Evolutionary conservation across 495 filamentous ascomycete genomes (phyloP).

Genomic region (Penicillium coprophilum): DNA sequence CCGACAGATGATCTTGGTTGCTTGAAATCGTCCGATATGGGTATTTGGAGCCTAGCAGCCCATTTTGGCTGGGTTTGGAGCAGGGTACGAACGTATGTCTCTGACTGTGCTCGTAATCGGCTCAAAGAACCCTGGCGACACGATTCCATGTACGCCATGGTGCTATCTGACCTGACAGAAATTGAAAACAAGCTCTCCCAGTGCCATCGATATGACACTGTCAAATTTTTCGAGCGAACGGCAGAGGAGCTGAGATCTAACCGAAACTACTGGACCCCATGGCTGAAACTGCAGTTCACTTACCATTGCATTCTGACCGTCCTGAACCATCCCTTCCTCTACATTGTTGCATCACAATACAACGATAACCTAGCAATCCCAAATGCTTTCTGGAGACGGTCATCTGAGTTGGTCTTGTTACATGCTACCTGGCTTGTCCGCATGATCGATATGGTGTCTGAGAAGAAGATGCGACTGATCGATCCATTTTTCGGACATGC

Average conservation of each 20-base stretch:
- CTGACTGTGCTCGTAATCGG: slow-evolving; percentile 41
- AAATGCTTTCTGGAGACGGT: slow-evolving; percentile 48
- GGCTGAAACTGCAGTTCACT: slow-evolving; percentile 49
- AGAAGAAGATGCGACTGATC: slow-evolving; percentile 44
- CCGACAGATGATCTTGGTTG: slow-evolving; percentile 40
- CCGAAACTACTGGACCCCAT: slow-evolving; percentile 44
- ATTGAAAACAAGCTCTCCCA: slow-evolving; percentile 46
- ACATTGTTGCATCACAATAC: slow-evolving; percentile 48
- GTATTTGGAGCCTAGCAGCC: slow-evolving; percentile 44
- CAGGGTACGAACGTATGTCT: slow-evolving; percentile 40
- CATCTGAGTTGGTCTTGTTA: slow-evolving; percentile 44
- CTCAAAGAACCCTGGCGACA: slow-evolving; percentile 48
- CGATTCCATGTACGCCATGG: slow-evolving; percentile 47
- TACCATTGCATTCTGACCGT: slow-evolving; percentile 48
- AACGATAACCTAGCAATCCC: slow-evolving; percentile 48
- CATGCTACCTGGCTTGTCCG: slow-evolving; percentile 51
- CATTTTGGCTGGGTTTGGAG: slow-evolving; percentile 51
- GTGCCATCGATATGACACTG: slow-evolving; percentile 48
- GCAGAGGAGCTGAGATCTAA: slow-evolving; percentile 37
- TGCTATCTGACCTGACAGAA: slow-evolving; percentile 45
- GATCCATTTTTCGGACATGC: slow-evolving; percentile 48
- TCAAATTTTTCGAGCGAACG: slow-evolving; percentile 47
- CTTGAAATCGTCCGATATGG: slow-evolving; percentile 29
- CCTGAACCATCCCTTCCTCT: slow-evolving; percentile 48
- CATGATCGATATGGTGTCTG: slow-evolving; percentile 50